These are phyloP conservation scores for Lumnitzera littorea DNA, from an alignment of 345 rosid species.

Conservation along the genomic window DNA sequence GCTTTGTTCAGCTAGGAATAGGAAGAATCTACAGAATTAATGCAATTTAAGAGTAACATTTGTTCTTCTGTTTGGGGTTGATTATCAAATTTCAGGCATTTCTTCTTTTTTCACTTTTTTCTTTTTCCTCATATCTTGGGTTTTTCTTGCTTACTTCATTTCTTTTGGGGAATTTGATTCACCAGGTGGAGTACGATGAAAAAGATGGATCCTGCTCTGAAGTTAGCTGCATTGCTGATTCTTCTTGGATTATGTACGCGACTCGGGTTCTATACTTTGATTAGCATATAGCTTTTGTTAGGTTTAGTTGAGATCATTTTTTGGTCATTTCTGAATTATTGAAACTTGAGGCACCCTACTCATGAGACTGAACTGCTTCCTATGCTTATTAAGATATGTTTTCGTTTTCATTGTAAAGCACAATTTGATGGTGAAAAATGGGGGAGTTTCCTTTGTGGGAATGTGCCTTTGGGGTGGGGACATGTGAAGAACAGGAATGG, in stretches of 20 bases:
- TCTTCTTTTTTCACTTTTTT: no score
- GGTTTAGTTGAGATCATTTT: not conserved
- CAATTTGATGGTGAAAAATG: no score
- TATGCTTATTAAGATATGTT: no score
- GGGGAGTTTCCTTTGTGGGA: no score
- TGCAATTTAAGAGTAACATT: not conserved
- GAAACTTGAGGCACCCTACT: no score
- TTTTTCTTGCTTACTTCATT: not conserved
- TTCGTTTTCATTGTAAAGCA: no score
- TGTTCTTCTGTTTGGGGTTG: not conserved
- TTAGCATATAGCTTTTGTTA: not conserved
- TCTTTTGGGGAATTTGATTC: not conserved
- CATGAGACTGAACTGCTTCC: no score
- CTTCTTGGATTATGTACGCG: conserved; percentile 48
- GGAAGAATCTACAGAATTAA: no score
- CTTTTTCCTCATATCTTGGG: not conserved
- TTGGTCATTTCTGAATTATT: not conserved
- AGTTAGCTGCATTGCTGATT: conserved; percentile 24
- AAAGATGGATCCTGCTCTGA: conserved; percentile 43
- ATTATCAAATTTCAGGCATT: no score
- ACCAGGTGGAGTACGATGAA: conserved; percentile 29
- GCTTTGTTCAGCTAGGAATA: no score
- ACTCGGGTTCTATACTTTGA: not conserved
- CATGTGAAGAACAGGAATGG: no score
- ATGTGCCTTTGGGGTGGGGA: no score